phyloP scores from a whole-genome alignment of 345 rosid genomes.

The Pistacia atlantica region DNA sequence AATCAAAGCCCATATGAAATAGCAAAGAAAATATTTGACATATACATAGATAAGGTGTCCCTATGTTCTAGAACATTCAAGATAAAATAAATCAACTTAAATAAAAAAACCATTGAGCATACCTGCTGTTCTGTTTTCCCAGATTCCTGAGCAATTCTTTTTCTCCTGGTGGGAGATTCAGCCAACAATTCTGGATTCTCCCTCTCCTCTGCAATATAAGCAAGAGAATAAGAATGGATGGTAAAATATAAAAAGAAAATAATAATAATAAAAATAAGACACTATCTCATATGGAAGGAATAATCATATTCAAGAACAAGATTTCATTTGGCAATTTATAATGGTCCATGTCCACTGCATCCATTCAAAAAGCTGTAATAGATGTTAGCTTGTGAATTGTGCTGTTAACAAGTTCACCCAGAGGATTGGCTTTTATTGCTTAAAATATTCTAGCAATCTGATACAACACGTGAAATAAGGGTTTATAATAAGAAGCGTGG shows the following conservation, averaged over 20 bases:
- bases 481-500: too few relatives aligned
- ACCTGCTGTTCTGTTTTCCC: slow-evolving; percentile 94
- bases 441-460: not conserved
- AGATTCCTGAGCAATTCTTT: slow-evolving; percentile 80
- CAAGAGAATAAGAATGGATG: not conserved
- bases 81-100: not conserved
- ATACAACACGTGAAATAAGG: too few relatives aligned
- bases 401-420: not conserved
- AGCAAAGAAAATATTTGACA: not conserved
- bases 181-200: slow-evolving; percentile 93
- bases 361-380: not conserved
- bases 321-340: not conserved
- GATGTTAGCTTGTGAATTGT: not conserved
- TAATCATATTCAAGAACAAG: not conserved
- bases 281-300: not conserved
- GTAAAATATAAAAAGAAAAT: not conserved
- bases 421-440: not conserved
- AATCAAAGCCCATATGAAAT: slow-evolving; percentile 16
- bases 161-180: slow-evolving; percentile 80
- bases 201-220: slow-evolving; percentile 72
- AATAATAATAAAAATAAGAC: not conserved
- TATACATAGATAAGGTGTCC: not conserved
- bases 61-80: not conserved
- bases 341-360: not conserved
- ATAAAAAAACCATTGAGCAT: slow-evolving; percentile 14